Base-by-base conservation (phyloP, 306 rosid genomes). In the Mucuna pruriens region DNA sequence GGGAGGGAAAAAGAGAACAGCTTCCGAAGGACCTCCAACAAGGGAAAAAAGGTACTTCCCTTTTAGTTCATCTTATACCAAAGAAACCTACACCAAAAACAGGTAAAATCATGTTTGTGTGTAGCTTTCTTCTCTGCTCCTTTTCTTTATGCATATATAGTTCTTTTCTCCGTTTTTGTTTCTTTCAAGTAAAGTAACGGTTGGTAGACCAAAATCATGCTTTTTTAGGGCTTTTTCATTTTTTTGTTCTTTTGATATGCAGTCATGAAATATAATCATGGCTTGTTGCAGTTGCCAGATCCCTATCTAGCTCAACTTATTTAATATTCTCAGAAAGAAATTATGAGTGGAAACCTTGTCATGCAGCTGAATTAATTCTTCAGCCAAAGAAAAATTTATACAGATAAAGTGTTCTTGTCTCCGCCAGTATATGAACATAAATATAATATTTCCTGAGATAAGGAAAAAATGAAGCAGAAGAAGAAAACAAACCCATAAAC, bases 1-100 rank as follows among this genome's bases (percentile, higher is more conserved):
- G 45, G 80, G 81, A 77, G 86, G 31, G 71, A 66, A 69, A 82
- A 84, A 70, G 83, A 68, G 70, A 82, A 83, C 78, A 85, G 77
- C 83, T 83, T 75, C 87, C 64, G 69, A 87, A 85, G 84, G 69
- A 80, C 79, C 84, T 88, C 85, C 17, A 54, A 52, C 83, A 55
- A 83, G 86, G 80, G 82, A 74, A 52, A 80, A 89, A 89, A 89
- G 94, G 84, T 77, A 84, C 33, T 84, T 71, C 82, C 75, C 87
- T 76, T 87, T 87, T 85, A 72, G 36, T 84, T 86, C 80, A 61
- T 84, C 85, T 75, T 81, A 80, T 89, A 69, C 38, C 90, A 84
- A 91, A 86, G 86, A 83, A 86, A 79, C 83, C 89, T 79, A 85
- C 84, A 75, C 74, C 91, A 78, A 76, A 82, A 87, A 87, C 90